Conservation (phyloP, 345 rosid species). For the Schrenkiella parvula region DNA sequence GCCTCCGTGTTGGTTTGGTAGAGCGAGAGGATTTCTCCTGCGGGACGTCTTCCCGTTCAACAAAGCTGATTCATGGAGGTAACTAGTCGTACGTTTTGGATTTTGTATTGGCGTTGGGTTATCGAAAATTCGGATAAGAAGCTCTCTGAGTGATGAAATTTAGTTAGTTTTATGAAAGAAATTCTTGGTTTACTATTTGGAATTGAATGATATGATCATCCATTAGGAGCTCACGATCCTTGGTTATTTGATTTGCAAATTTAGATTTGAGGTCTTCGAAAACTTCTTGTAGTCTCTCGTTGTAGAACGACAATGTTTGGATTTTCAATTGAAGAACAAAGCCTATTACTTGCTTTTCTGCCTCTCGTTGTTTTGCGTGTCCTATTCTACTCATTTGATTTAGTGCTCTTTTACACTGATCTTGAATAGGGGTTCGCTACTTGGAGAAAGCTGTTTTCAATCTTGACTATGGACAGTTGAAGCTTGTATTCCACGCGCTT, state of each 20-base stretch:
- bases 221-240: background rate
- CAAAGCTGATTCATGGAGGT: slow-evolving; percentile 97
- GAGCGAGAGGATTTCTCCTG: slow-evolving; percentile 97
- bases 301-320: background rate
- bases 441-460: slow-evolving; percentile 97
- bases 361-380: too few species aligned
- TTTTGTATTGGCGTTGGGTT: background rate
- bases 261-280: background rate
- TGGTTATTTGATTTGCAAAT: background rate
- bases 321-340: background rate
- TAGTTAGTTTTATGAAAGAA: background rate
- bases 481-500: slow-evolving; percentile 93
- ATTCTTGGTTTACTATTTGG: background rate
- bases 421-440: slow-evolving; percentile 74
- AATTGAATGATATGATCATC: background rate
- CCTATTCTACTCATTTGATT: too few species aligned
- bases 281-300: background rate
- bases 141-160: background rate
- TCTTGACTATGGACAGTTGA: slow-evolving; percentile 90
- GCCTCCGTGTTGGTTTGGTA: slow-evolving; percentile 85
- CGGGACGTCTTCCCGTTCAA: slow-evolving; percentile 94
- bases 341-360: background rate
- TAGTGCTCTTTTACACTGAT: background rate
- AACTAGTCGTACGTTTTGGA: background rate
- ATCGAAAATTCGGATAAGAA: background rate